Base-by-base conservation (phyloP, 495 filamentous ascomycete species). In the Lasiosphaeria ovina region DNA sequence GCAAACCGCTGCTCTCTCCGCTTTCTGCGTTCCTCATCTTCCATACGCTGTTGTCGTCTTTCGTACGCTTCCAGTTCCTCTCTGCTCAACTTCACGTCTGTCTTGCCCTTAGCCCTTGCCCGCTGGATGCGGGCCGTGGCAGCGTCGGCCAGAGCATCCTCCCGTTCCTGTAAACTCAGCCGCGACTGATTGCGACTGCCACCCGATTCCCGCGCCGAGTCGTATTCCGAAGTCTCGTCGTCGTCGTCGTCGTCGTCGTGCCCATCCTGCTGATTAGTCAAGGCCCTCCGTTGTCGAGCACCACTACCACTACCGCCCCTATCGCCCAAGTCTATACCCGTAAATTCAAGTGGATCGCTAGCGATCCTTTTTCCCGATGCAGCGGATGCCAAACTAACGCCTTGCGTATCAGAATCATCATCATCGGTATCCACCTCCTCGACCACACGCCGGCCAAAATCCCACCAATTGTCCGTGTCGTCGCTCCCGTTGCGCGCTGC, bases 21-120 rank as follows among this genome's bases (percentile, higher is more conserved):
- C 55, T 68, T 74, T 24, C 62, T 72, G 45, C 65, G 67, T 59
- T 71, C 68, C 33, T 76, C 73, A 48, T 76, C 79, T 60, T 77
- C 78, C 66, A 83, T 74, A 55, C 86, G 81, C 70, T 84, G 83
- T 51, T 88, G 83, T 50, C 77, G 70, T 58, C 77, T 74, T 69
- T 93, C 87, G 52, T 93, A 74, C 38, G 91, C 91, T 44, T 88
- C 87, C 61, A 92, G 72, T 69, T 94, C 91, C 35, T 85, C 81
- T 63, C 87, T 82, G 57, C 83, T 88, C 55, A 96, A 76, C 63
- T 85, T 87, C 34, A 95, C 90, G 51, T 93, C 90, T 42, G 76
- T 79, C 72, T 85, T 87, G 45, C 91, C 91, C 65, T 85, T 82
- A 61, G 81, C 78, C 60, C 89, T 85, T 34, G 91, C 90, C 51